phyloP scores from a whole-genome alignment of 164 flowering plant species.

The Buxus sempervirens region DNA sequence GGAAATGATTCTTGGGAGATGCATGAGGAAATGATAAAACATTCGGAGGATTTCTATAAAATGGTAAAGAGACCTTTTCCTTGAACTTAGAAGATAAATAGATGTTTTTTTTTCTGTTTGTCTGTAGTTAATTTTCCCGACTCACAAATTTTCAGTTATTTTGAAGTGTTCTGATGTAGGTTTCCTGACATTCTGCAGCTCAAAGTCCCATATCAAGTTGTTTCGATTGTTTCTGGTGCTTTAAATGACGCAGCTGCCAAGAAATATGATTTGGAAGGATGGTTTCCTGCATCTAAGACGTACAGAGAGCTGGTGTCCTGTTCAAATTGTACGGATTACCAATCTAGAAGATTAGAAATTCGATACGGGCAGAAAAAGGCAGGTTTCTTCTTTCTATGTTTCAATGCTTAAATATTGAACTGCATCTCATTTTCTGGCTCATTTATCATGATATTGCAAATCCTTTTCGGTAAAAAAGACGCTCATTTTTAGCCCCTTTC shows the following conservation, averaged over 20 bases:
- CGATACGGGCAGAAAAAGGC: slow-evolving; percentile 96
- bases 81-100: not conserved
- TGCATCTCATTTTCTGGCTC: too few species aligned
- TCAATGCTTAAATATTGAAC: too few species aligned
- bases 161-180: not conserved
- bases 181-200: slow-evolving; percentile 42
- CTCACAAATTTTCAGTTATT: not conserved
- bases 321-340: slow-evolving; percentile 93
- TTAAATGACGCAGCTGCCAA: slow-evolving; percentile 96
- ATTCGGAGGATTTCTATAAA: slow-evolving; percentile 82
- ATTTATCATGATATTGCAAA: too few species aligned
- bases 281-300: slow-evolving; percentile 94
- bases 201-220: slow-evolving; percentile 77
- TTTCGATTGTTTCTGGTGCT: slow-evolving; percentile 91
- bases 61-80: slow-evolving; percentile 35
- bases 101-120: not conserved
- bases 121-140: not conserved
- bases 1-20: slow-evolving; percentile 79
- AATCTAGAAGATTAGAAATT: slow-evolving; percentile 77
- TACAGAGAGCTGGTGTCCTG: slow-evolving; percentile 93
- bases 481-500: not conserved
- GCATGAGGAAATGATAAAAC: slow-evolving; percentile 79
- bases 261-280: slow-evolving; percentile 91
- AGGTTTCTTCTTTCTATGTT: too few species aligned
- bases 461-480: too few species aligned